A percentile compares a stretch with the other conserved stretches of the same genome.
Conservation (phyloP, 2,329 filamentous ascomycete species). For the Parascedosporium putredinis region DNA sequence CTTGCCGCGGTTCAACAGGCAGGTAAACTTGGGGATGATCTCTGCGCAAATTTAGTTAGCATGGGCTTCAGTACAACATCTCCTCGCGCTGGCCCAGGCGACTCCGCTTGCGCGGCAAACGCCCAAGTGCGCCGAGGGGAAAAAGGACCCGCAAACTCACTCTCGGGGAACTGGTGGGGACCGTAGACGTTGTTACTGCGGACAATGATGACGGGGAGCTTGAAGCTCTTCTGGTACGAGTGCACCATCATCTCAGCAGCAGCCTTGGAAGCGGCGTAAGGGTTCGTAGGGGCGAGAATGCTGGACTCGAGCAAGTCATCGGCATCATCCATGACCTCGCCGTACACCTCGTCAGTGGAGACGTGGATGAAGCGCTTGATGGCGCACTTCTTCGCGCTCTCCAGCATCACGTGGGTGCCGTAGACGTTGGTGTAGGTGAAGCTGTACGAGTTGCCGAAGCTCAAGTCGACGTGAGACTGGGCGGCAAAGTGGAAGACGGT, state of each 20-base stretch:
- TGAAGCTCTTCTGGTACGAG: constrained; percentile 77
- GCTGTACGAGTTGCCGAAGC: constrained; percentile 71
- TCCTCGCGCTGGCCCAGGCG: background rate
- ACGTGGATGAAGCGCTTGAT: constrained; percentile 71
- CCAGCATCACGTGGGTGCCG: constrained; percentile 72
- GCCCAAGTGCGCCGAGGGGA: background rate
- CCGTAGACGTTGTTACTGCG: constrained; percentile 80
- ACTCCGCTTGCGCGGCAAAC: background rate
- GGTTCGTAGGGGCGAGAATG: constrained; percentile 69
- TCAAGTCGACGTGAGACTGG: constrained; percentile 75
- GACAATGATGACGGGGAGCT: constrained; percentile 68
- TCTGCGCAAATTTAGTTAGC: constrained; percentile 39
- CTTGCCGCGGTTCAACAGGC: constrained; percentile 54
- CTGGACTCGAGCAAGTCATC: constrained; percentile 64
- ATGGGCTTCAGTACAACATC: too few species aligned
- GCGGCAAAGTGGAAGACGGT: constrained; percentile 78
- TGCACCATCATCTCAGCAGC: constrained; percentile 80
- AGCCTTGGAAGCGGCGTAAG: constrained; percentile 71
- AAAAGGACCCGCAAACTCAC: constrained; percentile 34
- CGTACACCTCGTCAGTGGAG: constrained; percentile 79
- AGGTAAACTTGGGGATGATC: constrained; percentile 75
- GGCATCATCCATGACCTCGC: constrained; percentile 62
- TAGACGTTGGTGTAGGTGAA: constrained; percentile 77
- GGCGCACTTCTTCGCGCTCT: constrained; percentile 62
- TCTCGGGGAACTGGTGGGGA: constrained; percentile 74